Evolutionary conservation across 495 filamentous ascomycete genomes (phyloP).

Genomic region (Xylaria longipes): DNA sequence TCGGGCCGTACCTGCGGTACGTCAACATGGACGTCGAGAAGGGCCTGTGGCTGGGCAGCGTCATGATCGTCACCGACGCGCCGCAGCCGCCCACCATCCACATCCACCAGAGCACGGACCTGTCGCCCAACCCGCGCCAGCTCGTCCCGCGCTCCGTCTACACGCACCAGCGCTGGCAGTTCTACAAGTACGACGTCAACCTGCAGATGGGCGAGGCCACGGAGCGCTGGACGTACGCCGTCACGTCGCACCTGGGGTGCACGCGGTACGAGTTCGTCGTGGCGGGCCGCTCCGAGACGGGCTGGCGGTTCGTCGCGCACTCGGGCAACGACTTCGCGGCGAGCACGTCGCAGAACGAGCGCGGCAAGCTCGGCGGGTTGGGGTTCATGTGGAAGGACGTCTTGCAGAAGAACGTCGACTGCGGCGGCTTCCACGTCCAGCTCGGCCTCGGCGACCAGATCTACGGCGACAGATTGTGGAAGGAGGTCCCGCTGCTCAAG

Average conservation of each 20-base stretch:
- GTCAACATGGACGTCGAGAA: constrained; percentile 96
- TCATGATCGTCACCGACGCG: constrained; percentile 81
- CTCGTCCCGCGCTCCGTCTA: constrained; percentile 84
- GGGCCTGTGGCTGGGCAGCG: constrained; percentile 83
- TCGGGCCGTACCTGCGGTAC: constrained; percentile 94
- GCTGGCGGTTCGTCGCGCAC: constrained; percentile 96
- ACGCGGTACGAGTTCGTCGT: constrained; percentile 98
- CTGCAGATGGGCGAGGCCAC: constrained; percentile 86
- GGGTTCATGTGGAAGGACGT: constrained; percentile 99
- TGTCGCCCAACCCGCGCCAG: constrained; percentile 92
- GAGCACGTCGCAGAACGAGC: constrained; percentile 83
- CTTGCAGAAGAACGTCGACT: constrained; percentile 95
- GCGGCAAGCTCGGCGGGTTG: constrained; percentile 81
- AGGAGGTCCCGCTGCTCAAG: constrained; percentile 87
- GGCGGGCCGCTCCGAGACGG: constrained; percentile 84
- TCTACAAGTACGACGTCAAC: constrained; percentile 95
- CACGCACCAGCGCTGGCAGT: constrained; percentile 89
- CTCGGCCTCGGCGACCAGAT: constrained; percentile 93
- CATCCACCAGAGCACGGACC: constrained; percentile 87
- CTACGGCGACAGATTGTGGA: constrained; percentile 96
- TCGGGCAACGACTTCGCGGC: constrained; percentile 95
- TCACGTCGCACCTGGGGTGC: constrained; percentile 95
- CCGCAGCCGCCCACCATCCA: constrained; percentile 97
- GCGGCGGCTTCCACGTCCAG: constrained; percentile 93
- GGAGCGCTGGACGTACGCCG: constrained; percentile 97